phyloP scores from a whole-genome alignment of 257 asterid species.

The Solanum pinnatisectum region DNA sequence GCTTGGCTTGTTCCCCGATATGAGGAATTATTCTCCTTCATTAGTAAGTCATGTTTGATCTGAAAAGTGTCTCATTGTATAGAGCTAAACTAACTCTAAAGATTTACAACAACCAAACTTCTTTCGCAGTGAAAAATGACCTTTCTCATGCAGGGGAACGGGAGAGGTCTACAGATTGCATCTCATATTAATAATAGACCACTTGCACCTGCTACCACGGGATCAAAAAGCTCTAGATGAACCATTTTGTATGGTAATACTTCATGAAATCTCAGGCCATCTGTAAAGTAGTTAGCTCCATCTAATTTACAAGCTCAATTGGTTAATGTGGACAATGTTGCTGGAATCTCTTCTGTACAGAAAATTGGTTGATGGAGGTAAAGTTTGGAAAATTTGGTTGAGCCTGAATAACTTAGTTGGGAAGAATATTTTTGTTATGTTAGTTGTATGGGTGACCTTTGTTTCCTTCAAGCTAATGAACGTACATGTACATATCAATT shows the following conservation, averaged over 20 bases:
- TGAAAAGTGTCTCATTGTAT: neutral
- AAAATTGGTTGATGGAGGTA: constrained; percentile 57
- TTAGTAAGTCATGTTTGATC: constrained; percentile 36
- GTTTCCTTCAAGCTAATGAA: constrained; percentile 36
- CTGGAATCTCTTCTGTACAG: constrained; percentile 33
- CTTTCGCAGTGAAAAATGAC: constrained; percentile 60
- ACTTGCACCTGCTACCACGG: constrained; percentile 31
- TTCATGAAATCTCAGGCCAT: constrained; percentile 62
- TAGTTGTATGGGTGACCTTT: constrained; percentile 54
- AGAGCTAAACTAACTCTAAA: constrained; percentile 8
- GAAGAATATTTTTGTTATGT: constrained; percentile 50
- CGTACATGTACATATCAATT: too few relatives aligned
- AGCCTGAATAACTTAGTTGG: constrained; percentile 29
- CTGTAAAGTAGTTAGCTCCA: constrained; percentile 77
- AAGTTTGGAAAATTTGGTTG: constrained; percentile 51
- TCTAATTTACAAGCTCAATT: constrained; percentile 50
- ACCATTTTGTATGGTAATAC: constrained; percentile 28
- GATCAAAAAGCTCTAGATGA: constrained; percentile 48
- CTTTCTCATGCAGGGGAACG: constrained; percentile 40
- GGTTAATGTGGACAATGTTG: constrained; percentile 26
- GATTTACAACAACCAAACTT: constrained; percentile 45
- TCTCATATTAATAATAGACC: constrained; percentile 36
- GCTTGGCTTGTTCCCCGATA: constrained; percentile 69
- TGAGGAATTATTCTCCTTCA: constrained; percentile 71
- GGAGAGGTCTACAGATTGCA: constrained; percentile 39